A percentile compares a stretch with the other conserved stretches of the same genome.
phyloP scores from a whole-genome alignment of 176 grass and related monocot genomes.

The Musa beccarii region DNA sequence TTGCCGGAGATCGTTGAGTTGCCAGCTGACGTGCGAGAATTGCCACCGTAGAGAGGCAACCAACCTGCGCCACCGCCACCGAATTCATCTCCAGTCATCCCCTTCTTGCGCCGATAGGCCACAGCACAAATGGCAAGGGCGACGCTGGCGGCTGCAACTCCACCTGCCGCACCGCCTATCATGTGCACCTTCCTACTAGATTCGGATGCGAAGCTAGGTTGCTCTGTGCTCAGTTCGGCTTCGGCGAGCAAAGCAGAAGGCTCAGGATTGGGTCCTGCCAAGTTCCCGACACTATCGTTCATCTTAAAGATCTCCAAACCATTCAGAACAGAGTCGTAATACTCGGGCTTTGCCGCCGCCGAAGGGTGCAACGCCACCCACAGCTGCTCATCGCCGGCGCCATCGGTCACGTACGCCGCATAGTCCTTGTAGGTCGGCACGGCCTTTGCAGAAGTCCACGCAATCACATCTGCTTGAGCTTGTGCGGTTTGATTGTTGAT shows the following conservation, averaged over 20 bases:
- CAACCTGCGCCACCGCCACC: background rate
- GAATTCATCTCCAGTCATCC: background rate
- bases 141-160: background rate
- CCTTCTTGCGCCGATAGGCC: slow-evolving; percentile 1
- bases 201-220: background rate
- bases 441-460: background rate
- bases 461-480: background rate
- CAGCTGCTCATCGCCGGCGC: background rate
- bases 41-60: background rate
- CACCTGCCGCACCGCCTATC: background rate
- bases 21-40: background rate
- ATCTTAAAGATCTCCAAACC: slow-evolving; percentile 11
- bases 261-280: slow-evolving; percentile 6
- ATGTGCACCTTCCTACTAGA: background rate
- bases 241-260: background rate
- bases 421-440: slow-evolving; percentile 10
- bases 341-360: background rate
- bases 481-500: slow-evolving; percentile 3
- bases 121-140: background rate
- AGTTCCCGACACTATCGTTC: background rate
- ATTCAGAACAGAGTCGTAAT: slow-evolving; percentile 7
- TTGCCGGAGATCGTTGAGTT: slow-evolving; percentile 2
- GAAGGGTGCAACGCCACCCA: slow-evolving; percentile 14
- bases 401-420: background rate
- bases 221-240: background rate